phyloP scores from a whole-genome alignment of 169 alveolate species.

The Eimeria tenella region DNA sequence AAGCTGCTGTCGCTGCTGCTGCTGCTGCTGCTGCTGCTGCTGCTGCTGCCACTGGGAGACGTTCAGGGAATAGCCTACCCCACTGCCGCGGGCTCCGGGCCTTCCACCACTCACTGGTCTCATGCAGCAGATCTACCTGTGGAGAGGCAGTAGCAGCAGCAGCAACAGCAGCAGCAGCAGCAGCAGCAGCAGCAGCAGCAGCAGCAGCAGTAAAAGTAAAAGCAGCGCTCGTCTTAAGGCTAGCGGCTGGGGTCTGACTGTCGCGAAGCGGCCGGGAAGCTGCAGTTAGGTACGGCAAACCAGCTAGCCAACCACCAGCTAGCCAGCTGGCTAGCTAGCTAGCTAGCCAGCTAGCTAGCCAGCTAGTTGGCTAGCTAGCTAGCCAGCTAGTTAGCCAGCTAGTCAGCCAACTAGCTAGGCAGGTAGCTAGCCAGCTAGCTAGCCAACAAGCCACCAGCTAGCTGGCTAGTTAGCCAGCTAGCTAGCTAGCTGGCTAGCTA shows the following conservation, averaged over 20 bases:
- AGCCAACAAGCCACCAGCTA: neutral
- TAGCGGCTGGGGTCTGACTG: too few species aligned
- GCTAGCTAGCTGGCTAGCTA: neutral
- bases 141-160: neutral
- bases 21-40: neutral
- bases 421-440: neutral
- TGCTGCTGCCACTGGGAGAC: neutral
- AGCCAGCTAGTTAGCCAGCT: neutral
- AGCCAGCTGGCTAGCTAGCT: neutral
- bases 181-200: neutral
- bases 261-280: neutral
- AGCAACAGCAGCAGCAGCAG: neutral
- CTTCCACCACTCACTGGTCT: slow-evolving; percentile 40
- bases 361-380: neutral
- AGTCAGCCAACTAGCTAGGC: neutral
- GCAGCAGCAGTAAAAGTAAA: neutral
- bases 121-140: slow-evolving; percentile 45
- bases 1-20: neutral
- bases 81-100: slow-evolving; percentile 12
- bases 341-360: neutral
- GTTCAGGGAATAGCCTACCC: neutral
- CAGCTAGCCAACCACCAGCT: neutral
- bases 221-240: too few species aligned
- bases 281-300: neutral
- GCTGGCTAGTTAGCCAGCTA: neutral